phyloP scores from a whole-genome alignment of 345 rosid genomes.

The Rubroshorea leprosula region DNA sequence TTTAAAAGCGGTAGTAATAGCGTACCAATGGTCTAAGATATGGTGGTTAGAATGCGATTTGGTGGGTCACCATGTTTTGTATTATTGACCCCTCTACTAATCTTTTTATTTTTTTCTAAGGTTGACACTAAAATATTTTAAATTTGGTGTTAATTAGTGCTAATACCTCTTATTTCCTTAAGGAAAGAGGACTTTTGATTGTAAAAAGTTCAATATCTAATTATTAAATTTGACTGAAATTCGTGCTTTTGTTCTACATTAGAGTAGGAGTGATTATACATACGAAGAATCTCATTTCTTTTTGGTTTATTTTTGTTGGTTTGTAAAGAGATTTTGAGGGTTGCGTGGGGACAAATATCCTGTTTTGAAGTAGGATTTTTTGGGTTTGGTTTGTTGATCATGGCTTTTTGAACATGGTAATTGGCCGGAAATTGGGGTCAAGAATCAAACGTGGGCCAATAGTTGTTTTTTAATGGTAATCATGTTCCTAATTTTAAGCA shows the following conservation, averaged over 20 bases:
- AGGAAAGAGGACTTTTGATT: conserved; percentile 6
- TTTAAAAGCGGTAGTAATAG: conserved; percentile 8
- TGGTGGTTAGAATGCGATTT: conserved; percentile 39
- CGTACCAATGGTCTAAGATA: conserved; percentile 22
- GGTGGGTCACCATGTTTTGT: conserved; percentile 55
- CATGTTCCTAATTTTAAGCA: conserved; percentile 3
- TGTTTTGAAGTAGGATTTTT: background rate
- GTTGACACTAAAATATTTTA: conserved; percentile 19
- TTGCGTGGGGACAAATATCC: conserved; percentile 9
- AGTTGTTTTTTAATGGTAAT: background rate
- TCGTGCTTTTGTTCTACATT: too few relatives aligned
- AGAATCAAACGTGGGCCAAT: background rate
- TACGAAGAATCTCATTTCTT: conserved; percentile 5
- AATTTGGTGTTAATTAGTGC: conserved; percentile 12
- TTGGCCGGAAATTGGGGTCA: background rate
- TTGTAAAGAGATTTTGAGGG: too few relatives aligned
- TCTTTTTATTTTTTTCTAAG: background rate
- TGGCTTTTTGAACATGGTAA: background rate
- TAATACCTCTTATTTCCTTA: conserved; percentile 6
- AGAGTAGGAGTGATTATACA: too few relatives aligned
- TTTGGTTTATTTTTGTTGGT: background rate
- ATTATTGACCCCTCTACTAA: conserved; percentile 28
- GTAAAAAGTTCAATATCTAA: conserved; percentile 17
- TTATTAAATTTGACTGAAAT: conserved; percentile 15
- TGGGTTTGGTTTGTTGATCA: background rate